Conservation (phyloP, 441 rosid species). For the Cnidoscolus chayamansa region DNA sequence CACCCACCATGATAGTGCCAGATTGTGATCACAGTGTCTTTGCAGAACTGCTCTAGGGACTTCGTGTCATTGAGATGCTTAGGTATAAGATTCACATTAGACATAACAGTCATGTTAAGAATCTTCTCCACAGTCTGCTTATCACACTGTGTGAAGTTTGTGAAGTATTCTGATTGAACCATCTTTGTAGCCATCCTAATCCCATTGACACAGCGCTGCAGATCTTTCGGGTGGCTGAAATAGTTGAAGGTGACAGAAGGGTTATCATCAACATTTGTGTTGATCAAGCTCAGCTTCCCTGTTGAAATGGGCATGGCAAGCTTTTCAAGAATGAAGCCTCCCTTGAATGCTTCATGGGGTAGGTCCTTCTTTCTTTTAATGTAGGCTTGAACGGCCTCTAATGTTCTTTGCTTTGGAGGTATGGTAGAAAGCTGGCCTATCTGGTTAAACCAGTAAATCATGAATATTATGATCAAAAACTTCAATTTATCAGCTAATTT, state of each 20-base stretch:
- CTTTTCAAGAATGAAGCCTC: conserved; percentile 91
- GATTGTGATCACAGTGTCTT: conserved; percentile 86
- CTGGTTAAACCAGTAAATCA: conserved; percentile 30
- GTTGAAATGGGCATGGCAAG: conserved; percentile 64
- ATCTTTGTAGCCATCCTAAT: conserved; percentile 55
- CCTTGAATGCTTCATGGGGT: conserved; percentile 77
- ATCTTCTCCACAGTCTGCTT: conserved; percentile 52
- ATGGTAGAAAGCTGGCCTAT: conserved; percentile 80
- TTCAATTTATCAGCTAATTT: too few relatives aligned
- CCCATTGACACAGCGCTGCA: conserved; percentile 68
- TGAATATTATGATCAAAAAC: not conserved
- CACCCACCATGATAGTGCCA: conserved; percentile 99
- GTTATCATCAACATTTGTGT: conserved; percentile 70
- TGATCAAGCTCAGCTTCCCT: conserved; percentile 63
- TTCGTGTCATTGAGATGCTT: conserved; percentile 70
- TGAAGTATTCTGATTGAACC: conserved; percentile 58
- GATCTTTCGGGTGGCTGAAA: conserved; percentile 70
- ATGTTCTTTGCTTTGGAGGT: conserved; percentile 68
- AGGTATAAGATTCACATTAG: conserved; percentile 79
- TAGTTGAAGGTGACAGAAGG: conserved; percentile 90
- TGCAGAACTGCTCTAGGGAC: conserved; percentile 93
- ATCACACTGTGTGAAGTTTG: conserved; percentile 54
- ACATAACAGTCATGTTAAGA: conserved; percentile 63
- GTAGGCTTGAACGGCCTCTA: conserved; percentile 58
- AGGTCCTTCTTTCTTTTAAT: conserved; percentile 45